Conservation (phyloP, 23 red algal species). For the Pyropia yezoensis region DNA sequence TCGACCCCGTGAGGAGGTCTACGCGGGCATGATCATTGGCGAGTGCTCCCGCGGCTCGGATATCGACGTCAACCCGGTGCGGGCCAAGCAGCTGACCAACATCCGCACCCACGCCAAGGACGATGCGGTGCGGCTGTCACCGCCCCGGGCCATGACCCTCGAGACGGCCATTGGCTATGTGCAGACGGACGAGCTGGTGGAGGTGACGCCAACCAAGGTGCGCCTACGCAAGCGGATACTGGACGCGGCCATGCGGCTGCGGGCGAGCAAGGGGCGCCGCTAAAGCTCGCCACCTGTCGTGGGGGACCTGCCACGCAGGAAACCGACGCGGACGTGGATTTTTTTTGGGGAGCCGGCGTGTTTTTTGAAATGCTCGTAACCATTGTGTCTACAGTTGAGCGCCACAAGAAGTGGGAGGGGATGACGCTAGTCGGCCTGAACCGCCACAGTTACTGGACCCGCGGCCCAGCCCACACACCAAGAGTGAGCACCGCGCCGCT, state of each 20-base stretch:
- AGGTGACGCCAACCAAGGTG: constrained; percentile 68
- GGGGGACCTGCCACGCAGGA: no score
- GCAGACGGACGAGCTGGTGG: constrained; percentile 44
- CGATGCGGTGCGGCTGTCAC: constrained; percentile 35
- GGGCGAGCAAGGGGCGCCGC: neutral
- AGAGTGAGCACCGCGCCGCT: neutral
- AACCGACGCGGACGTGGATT: no score
- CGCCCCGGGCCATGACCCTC: constrained; percentile 33
- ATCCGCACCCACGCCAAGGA: constrained; percentile 73
- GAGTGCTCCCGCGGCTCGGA: constrained; percentile 51
- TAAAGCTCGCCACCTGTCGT: no score
- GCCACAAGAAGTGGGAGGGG: no score
- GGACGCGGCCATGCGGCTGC: constrained; percentile 19
- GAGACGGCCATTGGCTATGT: constrained; percentile 77
- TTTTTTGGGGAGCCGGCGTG: no score
- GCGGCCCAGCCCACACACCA: neutral
- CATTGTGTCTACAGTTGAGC: no score
- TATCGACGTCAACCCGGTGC: constrained; percentile 73
- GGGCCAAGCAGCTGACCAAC: constrained; percentile 80
- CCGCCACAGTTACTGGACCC: neutral
- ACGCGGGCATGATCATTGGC: constrained; percentile 76
- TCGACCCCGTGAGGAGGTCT: constrained; percentile 48
- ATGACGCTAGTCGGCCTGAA: neutral
- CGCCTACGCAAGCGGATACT: constrained; percentile 57
- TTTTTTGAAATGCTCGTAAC: no score